Conservation (phyloP, 2,329 filamentous ascomycete genomes). For the Fusarium irregulare region DNA sequence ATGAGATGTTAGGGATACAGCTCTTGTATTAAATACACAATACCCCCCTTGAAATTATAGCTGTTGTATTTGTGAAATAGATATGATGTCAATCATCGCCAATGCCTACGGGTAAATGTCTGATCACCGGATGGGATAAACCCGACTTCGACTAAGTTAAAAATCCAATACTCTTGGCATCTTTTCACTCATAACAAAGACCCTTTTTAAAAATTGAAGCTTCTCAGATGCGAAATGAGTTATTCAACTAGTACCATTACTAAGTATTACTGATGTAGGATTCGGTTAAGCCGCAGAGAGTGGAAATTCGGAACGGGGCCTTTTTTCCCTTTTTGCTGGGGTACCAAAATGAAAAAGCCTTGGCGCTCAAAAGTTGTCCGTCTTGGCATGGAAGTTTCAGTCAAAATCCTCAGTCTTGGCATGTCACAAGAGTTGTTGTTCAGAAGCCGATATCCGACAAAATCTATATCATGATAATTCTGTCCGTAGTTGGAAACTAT, state of each 20-base stretch:
- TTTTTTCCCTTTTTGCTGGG: conserved; percentile 4
- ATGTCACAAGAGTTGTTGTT: conserved; percentile 24
- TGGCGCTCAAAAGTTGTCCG: conserved; percentile 13
- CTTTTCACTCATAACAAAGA: not conserved
- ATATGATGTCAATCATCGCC: not conserved
- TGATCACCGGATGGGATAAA: not conserved
- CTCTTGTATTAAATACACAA: not conserved
- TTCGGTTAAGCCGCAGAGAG: not conserved
- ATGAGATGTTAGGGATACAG: not conserved
- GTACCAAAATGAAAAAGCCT: conserved; percentile 9
- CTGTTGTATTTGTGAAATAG: not conserved
- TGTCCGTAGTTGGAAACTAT: not conserved
- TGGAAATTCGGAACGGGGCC: not conserved
- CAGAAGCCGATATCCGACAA: not conserved
- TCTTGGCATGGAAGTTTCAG: conserved; percentile 35
- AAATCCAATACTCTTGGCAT: not conserved
- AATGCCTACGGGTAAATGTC: not conserved
- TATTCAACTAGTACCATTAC: not conserved
- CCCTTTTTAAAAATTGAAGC: not conserved
- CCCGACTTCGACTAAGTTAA: not conserved
- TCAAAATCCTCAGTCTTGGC: conserved; percentile 34
- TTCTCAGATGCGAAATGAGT: not conserved
- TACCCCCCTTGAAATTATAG: not conserved
- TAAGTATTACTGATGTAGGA: not conserved
- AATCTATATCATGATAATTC: not conserved